Percentiles rank a stretch among this genome's conserved stretches.
Evolutionary conservation across 306 rosid genomes (phyloP).

Genomic region (Abrus pulchellus): DNA sequence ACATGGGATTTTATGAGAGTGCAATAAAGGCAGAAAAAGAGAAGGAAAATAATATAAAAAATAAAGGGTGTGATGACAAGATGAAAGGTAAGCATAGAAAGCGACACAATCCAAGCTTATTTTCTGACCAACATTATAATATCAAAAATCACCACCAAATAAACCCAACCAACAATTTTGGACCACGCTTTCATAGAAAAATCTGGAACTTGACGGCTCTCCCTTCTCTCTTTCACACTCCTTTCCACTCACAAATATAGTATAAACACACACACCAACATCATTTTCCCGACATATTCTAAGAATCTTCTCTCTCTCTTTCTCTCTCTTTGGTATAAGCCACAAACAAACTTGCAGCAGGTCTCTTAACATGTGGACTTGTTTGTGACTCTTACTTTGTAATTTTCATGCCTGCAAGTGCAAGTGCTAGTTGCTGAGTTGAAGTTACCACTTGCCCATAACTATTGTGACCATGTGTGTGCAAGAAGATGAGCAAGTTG

Average conservation of each 20-base stretch:
- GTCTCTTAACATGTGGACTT: conserved; percentile 35
- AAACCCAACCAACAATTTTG: conserved; percentile 59
- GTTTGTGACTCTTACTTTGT: conserved; percentile 21
- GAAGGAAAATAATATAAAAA: conserved; percentile 39
- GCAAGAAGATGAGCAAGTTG: conserved; percentile 75
- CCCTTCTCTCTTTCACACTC: conserved; percentile 38
- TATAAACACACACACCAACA: conserved; percentile 42
- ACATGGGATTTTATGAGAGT: conserved; percentile 15
- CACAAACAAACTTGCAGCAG: conserved; percentile 36
- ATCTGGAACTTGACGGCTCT: conserved; percentile 60
- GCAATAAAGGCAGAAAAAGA: conserved; percentile 35
- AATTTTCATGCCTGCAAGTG: conserved; percentile 44
- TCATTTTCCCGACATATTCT: conserved; percentile 60
- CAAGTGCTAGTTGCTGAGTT: conserved; percentile 46
- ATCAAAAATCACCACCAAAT: conserved; percentile 29
- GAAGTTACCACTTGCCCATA: conserved; percentile 48
- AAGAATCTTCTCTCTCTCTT: conserved; percentile 66
- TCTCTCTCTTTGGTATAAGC: conserved; percentile 23
- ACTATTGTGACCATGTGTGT: conserved; percentile 72
- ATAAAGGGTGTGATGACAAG: conserved; percentile 21
- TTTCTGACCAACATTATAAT: conserved; percentile 29
- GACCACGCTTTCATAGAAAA: conserved; percentile 76
- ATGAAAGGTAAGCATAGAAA: conserved; percentile 48
- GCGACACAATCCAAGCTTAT: conserved; percentile 35
- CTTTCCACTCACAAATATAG: conserved; percentile 21